Evolutionary conservation across 1,284 basidiomycete species (phyloP).

Genomic region (Ustilago crameri): DNA sequence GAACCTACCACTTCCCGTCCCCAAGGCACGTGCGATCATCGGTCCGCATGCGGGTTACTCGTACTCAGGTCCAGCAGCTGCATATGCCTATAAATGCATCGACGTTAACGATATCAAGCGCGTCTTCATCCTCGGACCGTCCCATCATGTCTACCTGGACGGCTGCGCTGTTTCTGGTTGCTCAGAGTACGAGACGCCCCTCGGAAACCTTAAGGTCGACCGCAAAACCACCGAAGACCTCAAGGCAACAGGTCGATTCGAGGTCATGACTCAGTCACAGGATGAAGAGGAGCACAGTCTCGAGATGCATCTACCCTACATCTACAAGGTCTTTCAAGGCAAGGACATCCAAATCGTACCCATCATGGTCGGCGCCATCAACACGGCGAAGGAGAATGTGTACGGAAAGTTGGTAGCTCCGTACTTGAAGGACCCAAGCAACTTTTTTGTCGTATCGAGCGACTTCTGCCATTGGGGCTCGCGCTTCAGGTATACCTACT

Average conservation of each 20-base stretch:
- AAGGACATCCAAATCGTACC: conserved; percentile 85
- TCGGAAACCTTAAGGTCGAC: conserved; percentile 85
- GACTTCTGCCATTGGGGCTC: conserved; percentile 97
- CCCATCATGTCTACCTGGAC: conserved; percentile 88
- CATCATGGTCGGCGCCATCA: conserved; percentile 87
- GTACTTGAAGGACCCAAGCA: conserved; percentile 80
- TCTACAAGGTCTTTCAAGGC: conserved; percentile 86
- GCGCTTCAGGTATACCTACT: conserved; percentile 85
- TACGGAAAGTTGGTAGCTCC: conserved; percentile 82
- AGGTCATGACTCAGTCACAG: conserved; percentile 75
- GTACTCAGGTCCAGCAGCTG: conserved; percentile 92
- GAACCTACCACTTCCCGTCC: conserved; percentile 75
- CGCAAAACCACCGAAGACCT: conserved; percentile 77
- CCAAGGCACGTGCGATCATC: conserved; percentile 87
- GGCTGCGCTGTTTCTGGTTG: conserved; percentile 87
- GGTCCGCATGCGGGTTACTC: conserved; percentile 98
- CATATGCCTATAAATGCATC: conserved; percentile 93
- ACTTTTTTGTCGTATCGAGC: conserved; percentile 88
- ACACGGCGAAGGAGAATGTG: conserved; percentile 73
- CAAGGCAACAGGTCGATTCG: conserved; percentile 77
- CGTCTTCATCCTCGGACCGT: conserved; percentile 94
- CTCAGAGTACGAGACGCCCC: conserved; percentile 81
- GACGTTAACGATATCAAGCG: conserved; percentile 82
- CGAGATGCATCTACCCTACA: conserved; percentile 96
- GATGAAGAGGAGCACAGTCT: conserved; percentile 97